Base-by-base conservation (phyloP, 495 filamentous ascomycete genomes). In the Penicillium angulare region DNA sequence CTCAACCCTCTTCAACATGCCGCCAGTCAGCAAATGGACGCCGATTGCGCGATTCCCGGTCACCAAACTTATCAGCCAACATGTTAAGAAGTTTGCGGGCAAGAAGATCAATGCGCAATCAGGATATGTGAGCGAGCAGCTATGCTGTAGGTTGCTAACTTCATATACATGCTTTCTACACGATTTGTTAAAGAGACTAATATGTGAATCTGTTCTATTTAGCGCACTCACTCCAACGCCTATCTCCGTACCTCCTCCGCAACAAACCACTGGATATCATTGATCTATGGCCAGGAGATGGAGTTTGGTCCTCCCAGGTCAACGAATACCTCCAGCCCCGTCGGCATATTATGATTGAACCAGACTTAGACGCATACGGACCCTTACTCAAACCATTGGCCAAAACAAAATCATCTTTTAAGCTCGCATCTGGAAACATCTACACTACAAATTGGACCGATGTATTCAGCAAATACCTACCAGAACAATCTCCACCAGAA, bases 271-370 rank as follows among this genome's bases (percentile, higher is more conserved):
- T 90, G 58, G 89, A 91, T 53, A 78, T 97, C 44, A 72, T 97
- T 54, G 92, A 97, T 60, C 70, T 96, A 32, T 87, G 88, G 71
- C 92, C 92, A 1, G 89, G 88, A 20, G 56, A 63, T 17, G 89
- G 89, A 12, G 26, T 92, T 7, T 88, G 82, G 75, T 96, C 92
- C 7, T 70, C 74, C 5, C 88, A 86, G 56, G 59, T 97, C 5
- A 83, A 95, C 59, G 78, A 90, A 1, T 70, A 75, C 31, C 70
- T 97, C 26, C 67, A 86, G 55, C 92, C 92, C 15, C 81, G 86
- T 39, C 82, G 78, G 0, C 92, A 97, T 74, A 67, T 96, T 24
- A 71, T 97, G 42, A 64, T 96, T 50, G 90, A 95, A 53, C 84
- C 84, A 1, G 74, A 83, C 38, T 50, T 69, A 1, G 48, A 66